Base-by-base conservation (phyloP, 2,329 filamentous ascomycete genomes). In the Xylaria sp. region DNA sequence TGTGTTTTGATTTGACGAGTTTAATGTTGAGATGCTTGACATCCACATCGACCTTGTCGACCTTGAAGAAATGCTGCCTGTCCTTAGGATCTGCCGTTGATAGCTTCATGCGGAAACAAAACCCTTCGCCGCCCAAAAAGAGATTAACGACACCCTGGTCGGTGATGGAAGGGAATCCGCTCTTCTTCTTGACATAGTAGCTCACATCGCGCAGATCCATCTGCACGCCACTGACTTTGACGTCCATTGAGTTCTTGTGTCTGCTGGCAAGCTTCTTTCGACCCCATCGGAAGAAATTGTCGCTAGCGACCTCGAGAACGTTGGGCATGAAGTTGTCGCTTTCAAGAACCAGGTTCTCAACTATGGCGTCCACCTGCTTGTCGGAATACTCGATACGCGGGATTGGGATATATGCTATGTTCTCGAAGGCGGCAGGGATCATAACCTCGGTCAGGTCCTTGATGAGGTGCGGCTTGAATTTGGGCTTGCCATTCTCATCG, bases 281-380 rank as follows among this genome's bases (percentile, higher is more conserved):
- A 45, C 95, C 96, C 90, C 92, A 97, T 73, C 93, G 90, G 88
- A 94, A 93, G 84, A 96, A 97, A 84, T 98, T 96, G 83, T 98
- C 94, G 78, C 90, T 96, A 67, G 90, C 88, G 69, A 98, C 86
- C 80, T 99, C 95, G 47, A 97, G 81, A 4, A 95, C 86, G 75
- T 99, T 99, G 71, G 96, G 96, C 82, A 94, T 93, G 74, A 99
- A 90, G 82, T 99, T 99, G 84, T 98, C 94, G 72, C 93, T 94
- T 83, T 99, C 96, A 61, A 99, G 88, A 54, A 98, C 92, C 11
- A 99, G 84, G 80, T 99, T 99, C 84, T 99, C 96, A 53, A 99
- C 88, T 57, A 98, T 88, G 57, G 91, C 91, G 80, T 99, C 96
- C 60, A 97, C 85, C 85, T 91, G 89, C 2, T 88, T 86, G 75